Conservation (phyloP, 2,329 filamentous ascomycete species). For the Sporothrix globosa region DNA sequence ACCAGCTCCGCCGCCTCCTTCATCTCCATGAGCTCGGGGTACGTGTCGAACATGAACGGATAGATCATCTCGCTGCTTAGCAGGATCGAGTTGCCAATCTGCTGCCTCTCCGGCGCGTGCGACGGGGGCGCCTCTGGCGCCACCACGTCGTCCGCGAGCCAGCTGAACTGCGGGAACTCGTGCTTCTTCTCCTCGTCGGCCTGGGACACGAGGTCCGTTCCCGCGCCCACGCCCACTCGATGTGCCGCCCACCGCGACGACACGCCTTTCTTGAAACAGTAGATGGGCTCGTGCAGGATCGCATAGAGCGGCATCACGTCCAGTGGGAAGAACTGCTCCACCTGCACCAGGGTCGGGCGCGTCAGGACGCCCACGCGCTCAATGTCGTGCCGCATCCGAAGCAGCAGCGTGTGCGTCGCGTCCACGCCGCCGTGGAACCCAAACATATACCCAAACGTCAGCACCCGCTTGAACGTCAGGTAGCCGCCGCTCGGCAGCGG, state of each 20-base stretch:
- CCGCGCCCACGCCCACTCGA: conserved; percentile 55
- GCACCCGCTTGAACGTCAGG: conserved; percentile 73
- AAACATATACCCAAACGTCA: conserved; percentile 77
- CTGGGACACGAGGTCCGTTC: background rate
- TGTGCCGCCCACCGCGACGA: conserved; percentile 76
- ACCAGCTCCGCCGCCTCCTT: conserved; percentile 70
- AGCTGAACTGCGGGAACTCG: conserved; percentile 52
- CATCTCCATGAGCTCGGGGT: conserved; percentile 72
- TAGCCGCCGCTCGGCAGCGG: conserved; percentile 71
- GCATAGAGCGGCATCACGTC: conserved; percentile 83
- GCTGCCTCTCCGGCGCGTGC: background rate
- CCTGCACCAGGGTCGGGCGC: conserved; percentile 65
- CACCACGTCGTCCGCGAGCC: conserved; percentile 49
- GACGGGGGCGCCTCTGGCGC: conserved; percentile 41
- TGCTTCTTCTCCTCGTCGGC: background rate
- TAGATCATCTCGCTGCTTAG: conserved; percentile 96
- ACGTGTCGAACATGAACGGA: conserved; percentile 80
- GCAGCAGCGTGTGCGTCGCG: conserved; percentile 70
- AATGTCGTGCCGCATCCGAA: conserved; percentile 72
- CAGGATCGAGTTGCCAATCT: conserved; percentile 44
- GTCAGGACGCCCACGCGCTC: conserved; percentile 76
- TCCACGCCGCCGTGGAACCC: conserved; percentile 80
- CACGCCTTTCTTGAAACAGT: conserved; percentile 68
- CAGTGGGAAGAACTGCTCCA: conserved; percentile 70
- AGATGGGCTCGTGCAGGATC: conserved; percentile 84